Evolutionary conservation across 1,284 basidiomycete species (phyloP), one percentile per base, ranked within the genome.

Genomic region (Cutaneotrichosporon sp.): DNA sequence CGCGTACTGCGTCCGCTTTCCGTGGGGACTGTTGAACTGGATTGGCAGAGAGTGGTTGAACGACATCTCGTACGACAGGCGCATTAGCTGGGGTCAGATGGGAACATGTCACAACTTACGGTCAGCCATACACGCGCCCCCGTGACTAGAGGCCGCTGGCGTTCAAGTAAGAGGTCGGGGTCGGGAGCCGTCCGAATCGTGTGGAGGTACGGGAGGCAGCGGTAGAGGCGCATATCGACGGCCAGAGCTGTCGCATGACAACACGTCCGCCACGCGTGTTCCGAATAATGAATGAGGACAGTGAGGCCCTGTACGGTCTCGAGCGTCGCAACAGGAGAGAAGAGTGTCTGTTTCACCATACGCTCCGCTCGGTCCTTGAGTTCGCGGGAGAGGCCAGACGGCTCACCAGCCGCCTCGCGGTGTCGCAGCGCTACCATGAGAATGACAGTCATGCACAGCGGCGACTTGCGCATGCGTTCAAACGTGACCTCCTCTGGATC

Each of bases 191-290:
- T 69, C n/a, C 66, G 64, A 42, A 65, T 68, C 52, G 69, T 65
- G 47, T 67, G 70, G 40, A 73, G 64, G 14, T 67, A 68, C 16
- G 68, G 68, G 40, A 75, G 57, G 63, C 73, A 73, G 31, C 67
- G 65, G 63, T 72, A 70, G 13, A 75, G 64, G 8, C 70, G 68
- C 70, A 75, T 71, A 53, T 75, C 73, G 42, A 72, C 59, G 52
- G 72, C 73, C 14, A 75, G 67, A 30, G 68, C 70, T 47, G 72
- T 59, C 21, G 71, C 72, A 47, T 73, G 73, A 42, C 69, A 68
- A 56, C 73, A 72, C n/a, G 66, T 69, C 49, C 72, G 58, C 73
- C 73, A 75, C 11, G 65, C 67, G 13, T 73, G 71, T 22, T 64
- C 63, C 6, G 61, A 62, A 36, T 47, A 63, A 10, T 53, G 50